A percentile compares a stretch with the other conserved stretches of the same genome.
These are phyloP conservation scores for Solanum sitiens DNA, from an alignment of 257 asterid species.

Conservation along the genomic window DNA sequence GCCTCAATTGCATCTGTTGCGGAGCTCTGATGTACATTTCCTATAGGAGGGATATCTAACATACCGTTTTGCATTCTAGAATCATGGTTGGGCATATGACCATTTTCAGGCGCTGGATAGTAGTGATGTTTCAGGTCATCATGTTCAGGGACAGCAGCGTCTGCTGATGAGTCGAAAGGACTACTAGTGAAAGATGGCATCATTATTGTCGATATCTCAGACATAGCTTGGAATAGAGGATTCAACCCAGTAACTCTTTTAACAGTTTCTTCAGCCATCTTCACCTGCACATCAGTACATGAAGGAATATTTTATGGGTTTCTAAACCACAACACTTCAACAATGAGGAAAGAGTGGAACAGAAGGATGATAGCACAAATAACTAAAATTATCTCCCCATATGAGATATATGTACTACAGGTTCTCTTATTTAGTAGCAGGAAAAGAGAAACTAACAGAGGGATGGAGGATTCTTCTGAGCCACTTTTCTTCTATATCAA, in stretches of 20 bases:
- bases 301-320: background rate
- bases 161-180: conserved; percentile 58
- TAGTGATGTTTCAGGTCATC: conserved; percentile 39
- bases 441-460: background rate
- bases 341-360: background rate
- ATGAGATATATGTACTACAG: background rate
- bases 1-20: conserved; percentile 11
- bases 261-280: conserved; percentile 92
- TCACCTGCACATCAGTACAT: conserved; percentile 40
- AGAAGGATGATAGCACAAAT: background rate
- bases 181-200: conserved; percentile 48
- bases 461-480: background rate
- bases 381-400: background rate
- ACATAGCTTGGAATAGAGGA: conserved; percentile 73
- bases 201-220: conserved; percentile 58
- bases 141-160: conserved; percentile 61
- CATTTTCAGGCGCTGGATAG: conserved; percentile 33
- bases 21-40: conserved; percentile 18
- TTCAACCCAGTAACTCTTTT: conserved; percentile 83
- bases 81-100: conserved; percentile 20
- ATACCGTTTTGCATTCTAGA: conserved; percentile 27
- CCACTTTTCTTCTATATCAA: background rate
- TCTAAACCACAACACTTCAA: background rate
- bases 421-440: background rate
- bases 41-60: conserved; percentile 25